phyloP scores from a whole-genome alignment of 2,329 filamentous ascomycete genomes.

The Penicillium sp. region DNA sequence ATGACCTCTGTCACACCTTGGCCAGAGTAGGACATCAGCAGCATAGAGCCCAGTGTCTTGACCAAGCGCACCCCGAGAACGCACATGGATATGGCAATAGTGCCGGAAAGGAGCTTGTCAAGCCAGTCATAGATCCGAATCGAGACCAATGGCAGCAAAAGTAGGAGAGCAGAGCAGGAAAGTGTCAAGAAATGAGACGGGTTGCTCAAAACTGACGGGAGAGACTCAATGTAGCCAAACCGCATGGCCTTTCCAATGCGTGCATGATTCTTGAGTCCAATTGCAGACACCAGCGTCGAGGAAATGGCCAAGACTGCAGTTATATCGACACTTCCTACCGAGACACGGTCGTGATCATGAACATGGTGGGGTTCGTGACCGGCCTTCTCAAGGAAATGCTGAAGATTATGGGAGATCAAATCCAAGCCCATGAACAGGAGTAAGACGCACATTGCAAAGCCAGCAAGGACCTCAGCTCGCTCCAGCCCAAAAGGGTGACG shows the following conservation, averaged over 20 bases:
- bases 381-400: constrained; percentile 83
- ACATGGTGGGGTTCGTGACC: constrained; percentile 73
- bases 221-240: constrained; percentile 75
- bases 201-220: constrained; percentile 88
- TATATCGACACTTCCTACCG: constrained; percentile 75
- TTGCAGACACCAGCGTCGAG: constrained; percentile 81
- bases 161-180: constrained; percentile 76
- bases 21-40: constrained; percentile 83
- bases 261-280: constrained; percentile 84
- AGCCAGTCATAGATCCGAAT: constrained; percentile 80
- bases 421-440: constrained; percentile 98
- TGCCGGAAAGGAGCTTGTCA: constrained; percentile 76
- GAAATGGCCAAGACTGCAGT: constrained; percentile 79
- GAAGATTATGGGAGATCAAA: constrained; percentile 87
- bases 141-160: constrained; percentile 79
- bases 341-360: constrained; percentile 66
- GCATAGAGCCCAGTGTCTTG: constrained; percentile 84
- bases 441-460: constrained; percentile 94
- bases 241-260: constrained; percentile 91
- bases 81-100: constrained; percentile 88
- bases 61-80: constrained; percentile 80
- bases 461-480: constrained; percentile 88
- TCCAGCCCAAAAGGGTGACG: constrained; percentile 92
- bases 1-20: constrained; percentile 71
- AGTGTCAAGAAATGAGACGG: constrained; percentile 94